Base-by-base conservation (phyloP, 2,329 filamentous ascomycete genomes). In the Monosporascus sp. region DNA sequence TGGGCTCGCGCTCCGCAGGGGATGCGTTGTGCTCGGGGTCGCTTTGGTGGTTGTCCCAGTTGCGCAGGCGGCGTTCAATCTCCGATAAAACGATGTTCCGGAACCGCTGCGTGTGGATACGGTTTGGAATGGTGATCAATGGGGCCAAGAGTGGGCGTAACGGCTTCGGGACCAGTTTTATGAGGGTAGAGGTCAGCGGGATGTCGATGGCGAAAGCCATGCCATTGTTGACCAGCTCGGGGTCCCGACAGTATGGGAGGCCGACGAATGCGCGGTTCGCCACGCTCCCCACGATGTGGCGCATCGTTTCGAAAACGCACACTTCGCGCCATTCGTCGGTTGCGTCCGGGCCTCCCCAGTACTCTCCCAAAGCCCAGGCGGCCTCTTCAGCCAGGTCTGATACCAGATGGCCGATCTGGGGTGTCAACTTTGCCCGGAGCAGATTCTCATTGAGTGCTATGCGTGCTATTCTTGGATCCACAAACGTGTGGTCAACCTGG, bases 251-350 rank as follows among this genome's bases (percentile, higher is more conserved):
- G 42, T 53, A 52, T 4, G 60, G 60, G 24, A 56, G 45, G n/a
- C 60, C 60, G 9, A 63, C 49, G 17, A 60, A 59, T 5, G 54
- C 54, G 14, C 60, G 58, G 36, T 62, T 62, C 11, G 58, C 53
- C 27, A 54, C 55, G 15, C 51, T 38, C 5, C 51, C 51, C 7
- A 55, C 49, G 18, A 55, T 47, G 18, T 47, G 56, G 6, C 54
- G 49, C 39, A 55, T 55, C 17, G 51, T 45, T 3, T 57, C 53
- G 51, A 46, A 55, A 7, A 54, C 53, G 25, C 49, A 45, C 2
- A 57, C 38, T 27, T 54, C 52, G 17, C 17, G 46, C 44, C 36
- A 57, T 9, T 53, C 47, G 7, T 47, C 44, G 14, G 39, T 42
- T 8, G 15, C 39, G 22, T 24, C 22, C 22, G 22, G 22, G 7